Evolutionary conservation across 1,139 yeast species (phyloP).

Genomic region (Meyerozyma guilliermondii): DNA sequence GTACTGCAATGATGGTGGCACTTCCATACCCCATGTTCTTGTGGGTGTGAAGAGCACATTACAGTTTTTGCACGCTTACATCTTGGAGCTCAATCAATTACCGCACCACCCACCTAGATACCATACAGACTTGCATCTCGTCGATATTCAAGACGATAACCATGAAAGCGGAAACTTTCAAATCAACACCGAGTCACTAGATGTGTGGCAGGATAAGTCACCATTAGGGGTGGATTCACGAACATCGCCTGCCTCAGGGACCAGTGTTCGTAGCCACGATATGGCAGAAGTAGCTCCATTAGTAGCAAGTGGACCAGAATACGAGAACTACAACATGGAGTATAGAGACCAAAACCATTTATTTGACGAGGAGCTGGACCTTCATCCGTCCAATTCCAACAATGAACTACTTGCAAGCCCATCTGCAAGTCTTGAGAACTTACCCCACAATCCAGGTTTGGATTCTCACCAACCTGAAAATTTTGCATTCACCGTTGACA

Average conservation of each 20-base stretch:
- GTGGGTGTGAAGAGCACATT: conserved; percentile 52
- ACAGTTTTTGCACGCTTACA: conserved; percentile 48
- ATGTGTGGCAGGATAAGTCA: conserved; percentile 1
- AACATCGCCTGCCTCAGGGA: neutral
- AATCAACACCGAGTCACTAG: neutral
- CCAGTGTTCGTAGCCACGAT: neutral
- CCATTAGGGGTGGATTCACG: neutral
- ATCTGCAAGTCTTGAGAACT: conserved; percentile 14
- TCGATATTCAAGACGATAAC: neutral
- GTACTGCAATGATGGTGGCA: conserved; percentile 49
- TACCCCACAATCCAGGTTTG: conserved; percentile 8
- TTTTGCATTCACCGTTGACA: conserved; percentile 5
- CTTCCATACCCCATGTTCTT: conserved; percentile 46
- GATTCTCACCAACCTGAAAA: conserved; percentile 3
- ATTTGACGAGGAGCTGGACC: neutral
- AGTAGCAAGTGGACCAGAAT: neutral
- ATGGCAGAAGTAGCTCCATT: neutral
- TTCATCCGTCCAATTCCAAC: neutral
- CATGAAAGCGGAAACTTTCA: neutral
- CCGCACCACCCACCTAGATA: neutral
- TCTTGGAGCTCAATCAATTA: conserved; percentile 34
- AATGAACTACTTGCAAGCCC: conserved; percentile 14
- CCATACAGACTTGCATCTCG: neutral
- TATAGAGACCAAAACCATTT: neutral
- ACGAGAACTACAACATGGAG: neutral